Conservation (phyloP, 2,329 filamentous ascomycete species). For the Ilyonectria mors-panacis region DNA sequence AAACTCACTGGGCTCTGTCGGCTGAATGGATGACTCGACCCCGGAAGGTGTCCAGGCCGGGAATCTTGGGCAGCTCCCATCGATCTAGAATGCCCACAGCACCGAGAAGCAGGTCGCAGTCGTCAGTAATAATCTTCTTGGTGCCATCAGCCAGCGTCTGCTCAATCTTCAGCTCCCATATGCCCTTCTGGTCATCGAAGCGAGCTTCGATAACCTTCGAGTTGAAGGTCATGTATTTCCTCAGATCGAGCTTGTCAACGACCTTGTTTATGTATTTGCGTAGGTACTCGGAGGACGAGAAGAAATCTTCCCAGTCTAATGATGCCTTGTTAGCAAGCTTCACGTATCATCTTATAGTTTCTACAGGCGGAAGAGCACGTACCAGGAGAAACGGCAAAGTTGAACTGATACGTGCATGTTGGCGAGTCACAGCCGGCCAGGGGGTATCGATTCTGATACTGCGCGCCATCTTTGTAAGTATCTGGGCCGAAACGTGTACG, state of each 20-base stretch:
- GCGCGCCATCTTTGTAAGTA: not conserved
- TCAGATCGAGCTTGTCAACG: not conserved
- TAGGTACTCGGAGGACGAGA: not conserved
- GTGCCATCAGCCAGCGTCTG: not conserved
- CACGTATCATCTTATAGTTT: not conserved
- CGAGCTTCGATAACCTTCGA: not conserved
- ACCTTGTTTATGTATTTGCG: not conserved
- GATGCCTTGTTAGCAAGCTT: not conserved
- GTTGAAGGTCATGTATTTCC: conserved; percentile 11
- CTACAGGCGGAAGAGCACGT: not conserved
- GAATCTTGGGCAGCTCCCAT: conserved; percentile 13
- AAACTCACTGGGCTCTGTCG: not conserved
- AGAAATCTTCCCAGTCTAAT: conserved; percentile 13
- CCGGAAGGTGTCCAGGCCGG: not conserved
- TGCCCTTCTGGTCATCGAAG: not conserved
- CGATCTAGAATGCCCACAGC: conserved; percentile 6
- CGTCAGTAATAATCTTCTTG: not conserved
- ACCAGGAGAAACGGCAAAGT: conserved; percentile 12
- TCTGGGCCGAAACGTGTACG: not conserved
- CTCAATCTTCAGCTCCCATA: conserved; percentile 6
- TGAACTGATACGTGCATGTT: conserved; percentile 1
- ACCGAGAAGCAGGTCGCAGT: not conserved
- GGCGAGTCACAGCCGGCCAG: conserved; percentile 10
- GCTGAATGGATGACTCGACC: conserved; percentile 13
- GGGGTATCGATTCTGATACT: conserved; percentile 17